phyloP scores from a whole-genome alignment of 2,329 filamentous ascomycete species.

The Plenodomus lindquistii region DNA sequence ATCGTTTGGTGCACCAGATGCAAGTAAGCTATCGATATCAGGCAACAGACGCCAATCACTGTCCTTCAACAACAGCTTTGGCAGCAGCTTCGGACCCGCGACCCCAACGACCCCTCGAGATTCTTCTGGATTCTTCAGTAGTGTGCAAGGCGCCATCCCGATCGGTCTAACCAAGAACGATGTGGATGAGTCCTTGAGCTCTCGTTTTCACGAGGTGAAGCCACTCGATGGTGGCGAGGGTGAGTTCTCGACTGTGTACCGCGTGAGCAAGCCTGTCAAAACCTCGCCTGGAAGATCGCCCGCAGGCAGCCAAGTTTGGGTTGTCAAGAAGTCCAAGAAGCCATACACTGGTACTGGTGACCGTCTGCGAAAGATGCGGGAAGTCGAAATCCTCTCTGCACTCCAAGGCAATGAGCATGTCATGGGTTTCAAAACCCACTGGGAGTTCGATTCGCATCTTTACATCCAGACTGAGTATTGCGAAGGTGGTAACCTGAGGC shows the following conservation, averaged over 20 bases:
- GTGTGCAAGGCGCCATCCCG: conserved; percentile 61
- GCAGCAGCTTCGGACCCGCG: conserved; percentile 67
- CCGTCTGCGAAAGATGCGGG: conserved; percentile 79
- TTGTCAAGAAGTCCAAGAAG: conserved; percentile 90
- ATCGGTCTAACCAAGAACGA: conserved; percentile 70
- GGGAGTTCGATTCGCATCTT: conserved; percentile 82
- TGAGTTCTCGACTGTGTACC: conserved; percentile 92
- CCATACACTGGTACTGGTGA: conserved; percentile 78
- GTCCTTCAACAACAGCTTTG: conserved; percentile 45
- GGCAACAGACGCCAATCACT: conserved; percentile 50
- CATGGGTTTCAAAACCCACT: conserved; percentile 79
- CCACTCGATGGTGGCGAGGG: conserved; percentile 74
- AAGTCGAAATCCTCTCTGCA: conserved; percentile 78
- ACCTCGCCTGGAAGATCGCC: conserved; percentile 31
- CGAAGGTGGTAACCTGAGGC: conserved; percentile 87
- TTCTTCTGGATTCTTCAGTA: conserved; percentile 60
- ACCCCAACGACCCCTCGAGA: conserved; percentile 76
- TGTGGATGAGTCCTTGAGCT: conserved; percentile 72
- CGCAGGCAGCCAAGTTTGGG: conserved; percentile 64
- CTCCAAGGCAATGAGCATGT: conserved; percentile 82
- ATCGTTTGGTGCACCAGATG: conserved; percentile 73
- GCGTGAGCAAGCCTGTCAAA: conserved; percentile 62
- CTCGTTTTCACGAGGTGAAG: conserved; percentile 77
- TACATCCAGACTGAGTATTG: conserved; percentile 99
- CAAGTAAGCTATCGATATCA: conserved; percentile 82